A percentile compares a stretch with the other conserved stretches of the same genome.
Evolutionary conservation across 2,329 filamentous ascomycete genomes (phyloP).

Genomic region (Fusarium euwallaceae): DNA sequence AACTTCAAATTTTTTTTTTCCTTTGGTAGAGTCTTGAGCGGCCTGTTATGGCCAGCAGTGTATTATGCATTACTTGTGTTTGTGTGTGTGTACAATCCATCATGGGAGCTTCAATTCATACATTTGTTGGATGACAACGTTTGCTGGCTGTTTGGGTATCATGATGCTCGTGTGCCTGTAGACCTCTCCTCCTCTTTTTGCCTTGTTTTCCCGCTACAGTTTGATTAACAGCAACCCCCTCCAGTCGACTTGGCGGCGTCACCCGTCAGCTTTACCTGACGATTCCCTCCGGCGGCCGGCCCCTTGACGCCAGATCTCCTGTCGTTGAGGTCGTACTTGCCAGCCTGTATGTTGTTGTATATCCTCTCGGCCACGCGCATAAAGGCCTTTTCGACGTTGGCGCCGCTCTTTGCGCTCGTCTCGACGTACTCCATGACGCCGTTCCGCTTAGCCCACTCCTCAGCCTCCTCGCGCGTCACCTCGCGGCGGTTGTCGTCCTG

Average conservation of each 20-base stretch:
- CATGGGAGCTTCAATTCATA: slow-evolving; percentile 43
- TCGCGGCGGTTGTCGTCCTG: slow-evolving; percentile 75
- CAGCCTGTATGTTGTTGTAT: slow-evolving; percentile 95
- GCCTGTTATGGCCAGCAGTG: slow-evolving; percentile 39
- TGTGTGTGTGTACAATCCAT: slow-evolving; percentile 45
- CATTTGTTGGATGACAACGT: slow-evolving; percentile 42
- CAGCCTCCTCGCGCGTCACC: slow-evolving; percentile 85
- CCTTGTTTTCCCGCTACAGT: slow-evolving; percentile 16
- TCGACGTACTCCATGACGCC: slow-evolving; percentile 94
- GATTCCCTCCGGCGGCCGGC: slow-evolving; percentile 63
- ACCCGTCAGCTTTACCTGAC: slow-evolving; percentile 62
- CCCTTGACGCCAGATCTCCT: slow-evolving; percentile 92
- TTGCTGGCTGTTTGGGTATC: slow-evolving; percentile 49
- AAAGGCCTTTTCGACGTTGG: slow-evolving; percentile 94
- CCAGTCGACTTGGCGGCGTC: slow-evolving; percentile 55
- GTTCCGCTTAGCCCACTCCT: slow-evolving; percentile 89
- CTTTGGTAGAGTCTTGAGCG: slow-evolving; percentile 30
- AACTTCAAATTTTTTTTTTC: slow-evolving; percentile 38
- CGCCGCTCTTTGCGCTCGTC: slow-evolving; percentile 94
- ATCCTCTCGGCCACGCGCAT: slow-evolving; percentile 94
- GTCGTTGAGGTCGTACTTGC: slow-evolving; percentile 94
- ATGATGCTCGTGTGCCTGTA: slow-evolving; percentile 45
- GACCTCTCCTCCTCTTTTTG: slow-evolving; percentile 29
- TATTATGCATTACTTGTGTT: slow-evolving; percentile 50
- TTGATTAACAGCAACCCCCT: slow-evolving; percentile 63